A percentile compares a stretch with the other conserved stretches of the same genome.
Evolutionary conservation across 371 early-diverging fungal species (phyloP).

Genomic region (Capniomyces stellatus): DNA sequence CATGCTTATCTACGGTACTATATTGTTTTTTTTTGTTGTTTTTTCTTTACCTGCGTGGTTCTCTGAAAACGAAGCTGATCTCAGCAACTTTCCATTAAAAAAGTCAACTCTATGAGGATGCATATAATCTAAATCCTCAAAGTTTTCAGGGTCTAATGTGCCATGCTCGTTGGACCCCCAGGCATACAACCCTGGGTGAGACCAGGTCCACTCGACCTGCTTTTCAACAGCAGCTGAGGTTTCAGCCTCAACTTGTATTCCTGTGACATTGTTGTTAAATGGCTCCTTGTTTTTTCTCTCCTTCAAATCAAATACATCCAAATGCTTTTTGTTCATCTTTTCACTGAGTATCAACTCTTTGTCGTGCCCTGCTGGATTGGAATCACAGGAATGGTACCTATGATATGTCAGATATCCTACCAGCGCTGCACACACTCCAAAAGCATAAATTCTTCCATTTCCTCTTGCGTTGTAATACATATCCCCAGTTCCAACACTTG

Average conservation of each 20-base stretch:
- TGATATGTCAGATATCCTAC: no score
- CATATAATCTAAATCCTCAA: not conserved
- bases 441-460: no score
- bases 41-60: conserved; percentile 8
- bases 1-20: no score
- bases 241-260: not conserved
- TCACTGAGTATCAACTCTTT: no score
- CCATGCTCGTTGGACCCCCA: conserved; percentile 13
- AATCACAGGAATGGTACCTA: no score
- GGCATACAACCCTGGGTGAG: conserved; percentile 18
- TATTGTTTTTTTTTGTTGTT: not conserved
- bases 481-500: no score
- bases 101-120: not conserved
- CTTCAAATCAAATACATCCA: no score
- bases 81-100: conserved; percentile 13
- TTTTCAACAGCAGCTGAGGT: conserved; percentile 1
- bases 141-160: conserved; percentile 11
- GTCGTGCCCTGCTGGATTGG: no score
- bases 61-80: conserved; percentile 14
- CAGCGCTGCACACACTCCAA: no score
- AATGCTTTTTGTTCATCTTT: no score
- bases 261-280: not conserved
- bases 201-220: conserved; percentile 23
- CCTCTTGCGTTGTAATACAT: no score
- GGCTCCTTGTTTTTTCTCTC: not conserved